phyloP scores from a whole-genome alignment of 495 filamentous ascomycete genomes.

The Tuber aestivum region DNA sequence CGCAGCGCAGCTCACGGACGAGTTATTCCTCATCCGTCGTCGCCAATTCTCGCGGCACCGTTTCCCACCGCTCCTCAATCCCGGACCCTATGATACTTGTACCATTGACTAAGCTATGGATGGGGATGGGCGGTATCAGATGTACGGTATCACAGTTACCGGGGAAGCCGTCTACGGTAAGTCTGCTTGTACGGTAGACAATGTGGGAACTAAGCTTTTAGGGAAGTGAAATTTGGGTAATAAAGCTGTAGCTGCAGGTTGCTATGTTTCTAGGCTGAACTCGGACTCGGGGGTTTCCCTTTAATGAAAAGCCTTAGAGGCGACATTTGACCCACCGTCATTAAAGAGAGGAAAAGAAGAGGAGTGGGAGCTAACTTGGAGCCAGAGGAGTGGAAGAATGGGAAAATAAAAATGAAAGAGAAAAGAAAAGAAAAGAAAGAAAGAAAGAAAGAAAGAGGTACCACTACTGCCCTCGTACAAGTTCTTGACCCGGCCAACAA shows the following conservation, averaged over 20 bases:
- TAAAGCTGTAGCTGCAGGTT: background rate
- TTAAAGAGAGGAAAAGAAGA: background rate
- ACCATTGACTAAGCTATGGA: background rate
- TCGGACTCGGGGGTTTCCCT: background rate
- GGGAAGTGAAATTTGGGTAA: constrained; percentile 1
- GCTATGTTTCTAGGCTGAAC: background rate
- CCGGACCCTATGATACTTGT: too few species aligned
- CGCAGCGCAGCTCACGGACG: background rate
- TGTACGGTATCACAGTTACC: background rate
- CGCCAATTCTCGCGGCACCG: background rate
- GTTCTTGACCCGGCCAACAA: background rate
- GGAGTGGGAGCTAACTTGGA: background rate
- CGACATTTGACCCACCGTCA: background rate
- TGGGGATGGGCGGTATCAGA: background rate
- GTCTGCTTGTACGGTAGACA: background rate
- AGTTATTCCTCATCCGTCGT: background rate
- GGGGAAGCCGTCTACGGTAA: background rate
- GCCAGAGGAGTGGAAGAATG: background rate
- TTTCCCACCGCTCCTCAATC: background rate
- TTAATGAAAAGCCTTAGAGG: background rate
- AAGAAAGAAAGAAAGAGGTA: background rate
- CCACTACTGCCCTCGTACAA: background rate
- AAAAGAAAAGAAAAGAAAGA: background rate
- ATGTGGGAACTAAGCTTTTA: background rate
- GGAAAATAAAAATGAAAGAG: too few species aligned